Evolutionary conservation across 139 green algal species (phyloP).

Genomic region (Chlorella vulgaris): DNA sequence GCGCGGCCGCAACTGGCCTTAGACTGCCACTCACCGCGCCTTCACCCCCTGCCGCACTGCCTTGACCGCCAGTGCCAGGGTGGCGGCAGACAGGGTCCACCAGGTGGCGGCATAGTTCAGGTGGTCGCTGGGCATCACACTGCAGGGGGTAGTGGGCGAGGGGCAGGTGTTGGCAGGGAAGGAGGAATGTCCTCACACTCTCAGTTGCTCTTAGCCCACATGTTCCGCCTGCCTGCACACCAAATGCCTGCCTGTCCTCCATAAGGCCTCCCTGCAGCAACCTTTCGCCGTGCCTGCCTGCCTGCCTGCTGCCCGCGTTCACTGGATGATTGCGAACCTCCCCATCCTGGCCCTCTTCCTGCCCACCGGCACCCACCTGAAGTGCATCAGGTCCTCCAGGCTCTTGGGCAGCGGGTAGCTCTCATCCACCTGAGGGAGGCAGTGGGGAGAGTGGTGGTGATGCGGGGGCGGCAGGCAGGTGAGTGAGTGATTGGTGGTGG

Average conservation of each 20-base stretch:
- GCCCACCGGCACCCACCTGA: conserved; percentile 20
- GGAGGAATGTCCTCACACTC: background rate
- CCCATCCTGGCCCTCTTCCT: background rate
- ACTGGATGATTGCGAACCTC: background rate
- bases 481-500: background rate
- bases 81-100: conserved; percentile 56
- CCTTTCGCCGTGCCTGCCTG: too few species aligned
- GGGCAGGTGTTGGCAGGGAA: too few species aligned
- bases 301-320: too few species aligned
- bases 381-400: conserved; percentile 61
- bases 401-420: conserved; percentile 63
- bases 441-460: background rate
- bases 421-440: conserved; percentile 20
- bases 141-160: background rate
- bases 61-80: conserved; percentile 39
- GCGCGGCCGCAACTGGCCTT: background rate
- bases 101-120: conserved; percentile 74
- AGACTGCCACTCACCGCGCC: background rate
- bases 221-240: too few species aligned
- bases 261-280: too few species aligned
- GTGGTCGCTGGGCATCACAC: conserved; percentile 71
- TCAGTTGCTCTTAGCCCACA: background rate
- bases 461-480: background rate
- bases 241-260: too few species aligned
- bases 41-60: conserved; percentile 36